Evolutionary conservation across 2,329 filamentous ascomycete species (phyloP).

Genomic region (Ophiobolus disseminans): DNA sequence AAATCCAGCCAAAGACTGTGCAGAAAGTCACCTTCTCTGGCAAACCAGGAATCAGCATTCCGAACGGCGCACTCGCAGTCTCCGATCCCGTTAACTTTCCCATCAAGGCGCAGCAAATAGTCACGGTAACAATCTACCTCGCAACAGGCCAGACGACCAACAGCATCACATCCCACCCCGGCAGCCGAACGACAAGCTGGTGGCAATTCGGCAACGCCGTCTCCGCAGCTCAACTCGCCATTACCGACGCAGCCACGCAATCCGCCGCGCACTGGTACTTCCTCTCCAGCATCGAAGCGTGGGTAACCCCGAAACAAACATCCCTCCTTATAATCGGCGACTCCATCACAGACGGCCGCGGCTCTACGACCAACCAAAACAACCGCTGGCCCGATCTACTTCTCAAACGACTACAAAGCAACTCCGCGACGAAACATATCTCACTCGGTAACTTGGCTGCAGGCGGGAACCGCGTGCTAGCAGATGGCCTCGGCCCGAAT

Average conservation of each 20-base stretch:
- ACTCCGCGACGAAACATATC: slow-evolving; percentile 53
- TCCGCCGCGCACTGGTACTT: slow-evolving; percentile 63
- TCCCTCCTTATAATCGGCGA: slow-evolving; percentile 66
- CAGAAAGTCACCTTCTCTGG: slow-evolving; percentile 65
- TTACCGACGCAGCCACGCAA: slow-evolving; percentile 44
- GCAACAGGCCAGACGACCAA: slow-evolving; percentile 62
- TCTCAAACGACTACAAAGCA: slow-evolving; percentile 55
- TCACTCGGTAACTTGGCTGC: slow-evolving; percentile 70
- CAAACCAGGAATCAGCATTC: slow-evolving; percentile 57
- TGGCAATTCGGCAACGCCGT: slow-evolving; percentile 61
- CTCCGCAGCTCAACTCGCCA: slow-evolving; percentile 54
- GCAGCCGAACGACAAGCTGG: slow-evolving; percentile 68
- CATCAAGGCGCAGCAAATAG: slow-evolving; percentile 58
- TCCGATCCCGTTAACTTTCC: slow-evolving; percentile 67
- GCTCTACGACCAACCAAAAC: slow-evolving; percentile 44
- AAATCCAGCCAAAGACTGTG: slow-evolving; percentile 60
- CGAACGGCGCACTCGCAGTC: slow-evolving; percentile 63
- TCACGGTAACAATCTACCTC: slow-evolving; percentile 67
- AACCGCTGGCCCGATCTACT: slow-evolving; percentile 43
- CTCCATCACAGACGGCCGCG: slow-evolving; percentile 70
- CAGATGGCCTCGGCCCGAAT: slow-evolving; percentile 68
- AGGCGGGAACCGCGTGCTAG: slow-evolving; percentile 69
- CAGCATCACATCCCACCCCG: slow-evolving; percentile 69
- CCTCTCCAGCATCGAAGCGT: slow-evolving; percentile 64
- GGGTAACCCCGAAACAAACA: slow-evolving; percentile 52